These are phyloP conservation scores for Corymbia maculata DNA, from an alignment of 345 rosid genomes.

Conservation along the genomic window DNA sequence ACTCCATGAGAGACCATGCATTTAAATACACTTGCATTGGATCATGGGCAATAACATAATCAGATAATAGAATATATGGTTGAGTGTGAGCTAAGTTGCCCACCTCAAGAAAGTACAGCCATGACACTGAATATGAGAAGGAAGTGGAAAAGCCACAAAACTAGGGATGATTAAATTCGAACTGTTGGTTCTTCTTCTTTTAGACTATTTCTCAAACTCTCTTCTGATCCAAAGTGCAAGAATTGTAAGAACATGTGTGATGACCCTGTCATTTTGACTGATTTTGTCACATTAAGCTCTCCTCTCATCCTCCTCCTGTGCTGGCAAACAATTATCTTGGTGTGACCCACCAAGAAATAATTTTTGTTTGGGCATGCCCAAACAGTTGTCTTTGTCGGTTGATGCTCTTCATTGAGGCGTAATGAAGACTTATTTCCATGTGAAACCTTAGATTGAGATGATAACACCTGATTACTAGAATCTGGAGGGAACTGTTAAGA, in stretches of 20 bases:
- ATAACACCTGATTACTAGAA: not conserved
- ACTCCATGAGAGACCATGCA: not conserved
- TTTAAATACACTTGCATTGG: not conserved
- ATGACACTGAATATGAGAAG: not conserved
- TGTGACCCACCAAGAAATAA: conserved; percentile 6
- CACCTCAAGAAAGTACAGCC: not conserved
- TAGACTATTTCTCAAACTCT: not conserved
- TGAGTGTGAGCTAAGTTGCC: conserved; percentile 6
- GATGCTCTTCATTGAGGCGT: not conserved
- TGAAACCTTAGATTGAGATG: not conserved
- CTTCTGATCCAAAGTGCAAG: not conserved
- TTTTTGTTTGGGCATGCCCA: not conserved
- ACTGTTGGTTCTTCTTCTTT: not conserved
- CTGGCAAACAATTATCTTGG: not conserved
- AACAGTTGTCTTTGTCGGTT: not conserved
- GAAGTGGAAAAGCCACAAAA: not conserved
- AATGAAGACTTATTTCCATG: not conserved
- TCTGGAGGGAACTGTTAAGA: not conserved
- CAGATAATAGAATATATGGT: not conserved
- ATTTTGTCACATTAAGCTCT: not conserved
- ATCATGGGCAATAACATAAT: not conserved
- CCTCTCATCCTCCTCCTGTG: not conserved
- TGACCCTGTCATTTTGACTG: not conserved
- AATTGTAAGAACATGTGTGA: too few species aligned
- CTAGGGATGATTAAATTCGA: not conserved